These are phyloP conservation scores for Diophrys sp. DNA, from an alignment of 73 alveolate genomes.

Conservation along the genomic window DNA sequence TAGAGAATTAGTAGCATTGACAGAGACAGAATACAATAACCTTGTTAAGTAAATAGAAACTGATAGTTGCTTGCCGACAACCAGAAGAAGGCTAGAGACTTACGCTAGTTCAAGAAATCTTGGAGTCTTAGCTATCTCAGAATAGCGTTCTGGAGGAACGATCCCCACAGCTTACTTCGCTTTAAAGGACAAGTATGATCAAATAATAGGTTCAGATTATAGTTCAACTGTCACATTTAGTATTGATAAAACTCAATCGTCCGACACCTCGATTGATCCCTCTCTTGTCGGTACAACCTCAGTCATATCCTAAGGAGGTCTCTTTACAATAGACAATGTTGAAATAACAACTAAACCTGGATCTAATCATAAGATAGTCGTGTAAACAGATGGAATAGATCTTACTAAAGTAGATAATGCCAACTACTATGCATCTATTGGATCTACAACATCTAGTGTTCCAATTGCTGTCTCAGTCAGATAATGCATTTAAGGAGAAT, in stretches of 20 bases:
- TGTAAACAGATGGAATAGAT: not conserved
- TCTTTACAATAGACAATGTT: not conserved
- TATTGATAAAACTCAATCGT: not conserved
- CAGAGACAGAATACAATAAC: not conserved
- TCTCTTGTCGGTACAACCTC: not conserved
- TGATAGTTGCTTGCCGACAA: too few species aligned
- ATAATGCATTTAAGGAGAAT: not conserved
- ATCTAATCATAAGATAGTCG: not conserved
- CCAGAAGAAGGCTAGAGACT: too few species aligned
- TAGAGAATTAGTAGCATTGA: not conserved
- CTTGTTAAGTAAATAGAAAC: too few species aligned
- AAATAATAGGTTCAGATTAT: not conserved
- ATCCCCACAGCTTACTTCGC: not conserved
- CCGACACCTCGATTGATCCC: not conserved
- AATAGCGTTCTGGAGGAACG: not conserved
- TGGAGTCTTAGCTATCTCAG: too few species aligned
- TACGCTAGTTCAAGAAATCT: too few species aligned
- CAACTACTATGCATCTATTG: not conserved
- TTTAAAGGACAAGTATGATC: not conserved
- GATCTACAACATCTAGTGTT: not conserved
- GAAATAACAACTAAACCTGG: conserved; percentile 2
- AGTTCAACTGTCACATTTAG: too few species aligned
- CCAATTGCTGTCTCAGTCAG: not conserved
- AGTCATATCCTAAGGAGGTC: not conserved
- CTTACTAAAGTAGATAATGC: not conserved